A percentile compares a stretch with the other conserved stretches of the same genome.
phyloP scores from a whole-genome alignment of 2,329 filamentous ascomycete genomes.

The Phaeoacremonium minimum region DNA sequence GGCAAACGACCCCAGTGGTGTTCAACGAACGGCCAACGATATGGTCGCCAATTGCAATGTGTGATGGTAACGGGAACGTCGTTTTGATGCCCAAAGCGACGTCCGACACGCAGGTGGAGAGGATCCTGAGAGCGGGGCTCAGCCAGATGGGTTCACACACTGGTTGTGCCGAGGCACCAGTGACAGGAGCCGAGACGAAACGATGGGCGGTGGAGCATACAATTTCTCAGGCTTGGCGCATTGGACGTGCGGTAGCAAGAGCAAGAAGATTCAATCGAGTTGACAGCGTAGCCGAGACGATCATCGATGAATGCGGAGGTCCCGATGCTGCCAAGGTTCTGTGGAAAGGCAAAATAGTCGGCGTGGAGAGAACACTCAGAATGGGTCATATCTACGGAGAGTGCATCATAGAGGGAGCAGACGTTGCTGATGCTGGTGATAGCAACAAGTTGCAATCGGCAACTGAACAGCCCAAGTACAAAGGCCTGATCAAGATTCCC shows the following conservation, averaged over 20 bases:
- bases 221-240: slow-evolving; percentile 50
- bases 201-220: slow-evolving; percentile 49
- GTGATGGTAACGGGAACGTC: slow-evolving; percentile 48
- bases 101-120: slow-evolving; percentile 42
- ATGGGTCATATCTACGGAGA: slow-evolving; percentile 58
- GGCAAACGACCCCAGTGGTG: slow-evolving; percentile 37
- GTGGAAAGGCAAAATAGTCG: slow-evolving; percentile 62
- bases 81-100: slow-evolving; percentile 42
- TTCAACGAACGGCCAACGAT: slow-evolving; percentile 43
- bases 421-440: slow-evolving; percentile 24
- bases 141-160: slow-evolving; percentile 51
- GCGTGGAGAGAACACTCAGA: slow-evolving; percentile 50
- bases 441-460: slow-evolving; percentile 1
- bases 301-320: slow-evolving; percentile 55
- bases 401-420: slow-evolving; percentile 48
- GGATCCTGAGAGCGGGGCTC: slow-evolving; percentile 44
- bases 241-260: slow-evolving; percentile 54
- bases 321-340: slow-evolving; percentile 47
- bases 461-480: slow-evolving; percentile 19
- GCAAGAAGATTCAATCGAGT: slow-evolving; percentile 44
- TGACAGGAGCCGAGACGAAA: slow-evolving; percentile 43
- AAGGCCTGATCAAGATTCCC: slow-evolving; percentile 56
- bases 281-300: slow-evolving; percentile 50
- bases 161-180: slow-evolving; percentile 41
- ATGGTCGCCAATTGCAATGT: slow-evolving; percentile 40